Evolutionary conservation across 2,329 filamentous ascomycete genomes (phyloP).

Genomic region (Talaromyces sp.): DNA sequence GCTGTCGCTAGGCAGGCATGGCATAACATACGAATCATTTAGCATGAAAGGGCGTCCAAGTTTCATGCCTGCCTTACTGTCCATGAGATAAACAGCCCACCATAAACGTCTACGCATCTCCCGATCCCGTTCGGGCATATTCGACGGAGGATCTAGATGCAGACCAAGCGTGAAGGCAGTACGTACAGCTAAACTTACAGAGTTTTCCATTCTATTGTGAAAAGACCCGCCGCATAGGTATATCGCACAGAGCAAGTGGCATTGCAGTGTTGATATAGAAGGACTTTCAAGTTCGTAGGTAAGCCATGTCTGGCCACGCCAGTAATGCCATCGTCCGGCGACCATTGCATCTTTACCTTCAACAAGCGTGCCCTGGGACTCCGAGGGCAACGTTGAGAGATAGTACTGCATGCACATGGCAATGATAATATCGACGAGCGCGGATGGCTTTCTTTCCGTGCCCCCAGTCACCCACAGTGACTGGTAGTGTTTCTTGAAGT

Average conservation of each 20-base stretch:
- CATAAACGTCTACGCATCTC: conserved; percentile 11
- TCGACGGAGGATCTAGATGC: conserved; percentile 2
- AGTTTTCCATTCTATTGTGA: conserved; percentile 11
- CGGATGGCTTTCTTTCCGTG: neutral
- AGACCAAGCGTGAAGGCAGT: conserved; percentile 13
- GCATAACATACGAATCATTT: conserved; percentile 4
- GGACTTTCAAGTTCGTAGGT: conserved; percentile 12
- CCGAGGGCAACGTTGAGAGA: neutral
- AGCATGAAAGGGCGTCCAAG: conserved; percentile 12
- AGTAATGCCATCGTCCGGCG: conserved; percentile 12
- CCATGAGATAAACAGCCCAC: conserved; percentile 12
- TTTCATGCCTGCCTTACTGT: conserved; percentile 9
- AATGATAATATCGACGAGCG: conserved; percentile 14
- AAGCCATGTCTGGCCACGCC: conserved; percentile 7
- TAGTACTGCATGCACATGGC: conserved; percentile 15
- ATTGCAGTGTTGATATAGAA: conserved; percentile 13
- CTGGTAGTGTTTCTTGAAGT: conserved; percentile 15
- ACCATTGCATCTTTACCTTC: conserved; percentile 9
- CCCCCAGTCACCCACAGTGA: conserved; percentile 9
- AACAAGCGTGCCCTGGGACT: conserved; percentile 4
- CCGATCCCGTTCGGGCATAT: conserved; percentile 2
- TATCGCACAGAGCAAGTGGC: conserved; percentile 12
- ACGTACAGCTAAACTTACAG: conserved; percentile 6
- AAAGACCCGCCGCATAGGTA: conserved; percentile 13
- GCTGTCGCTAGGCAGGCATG: conserved; percentile 3